A percentile compares a stretch with the other conserved stretches of the same genome.
Evolutionary conservation across 805 yeast species (phyloP).

Genomic region (Kazachstania psychrophila): DNA sequence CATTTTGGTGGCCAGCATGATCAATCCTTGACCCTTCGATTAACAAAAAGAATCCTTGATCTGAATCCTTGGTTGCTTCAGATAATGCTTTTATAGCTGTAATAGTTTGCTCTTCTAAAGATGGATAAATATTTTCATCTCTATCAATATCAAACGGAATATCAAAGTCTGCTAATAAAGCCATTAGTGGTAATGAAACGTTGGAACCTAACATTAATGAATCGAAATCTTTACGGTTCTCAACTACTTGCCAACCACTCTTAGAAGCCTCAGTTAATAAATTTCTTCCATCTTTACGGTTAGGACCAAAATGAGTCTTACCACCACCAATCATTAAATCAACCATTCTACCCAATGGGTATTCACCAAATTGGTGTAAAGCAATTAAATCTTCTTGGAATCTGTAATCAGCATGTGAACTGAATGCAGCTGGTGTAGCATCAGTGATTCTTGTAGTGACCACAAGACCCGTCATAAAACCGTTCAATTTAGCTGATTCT

Average conservation of each 20-base stretch:
- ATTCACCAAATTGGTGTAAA: conserved; percentile 73
- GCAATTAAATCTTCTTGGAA: conserved; percentile 80
- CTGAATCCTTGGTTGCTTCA: conserved; percentile 60
- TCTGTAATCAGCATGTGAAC: conserved; percentile 69
- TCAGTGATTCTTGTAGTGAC: conserved; percentile 90
- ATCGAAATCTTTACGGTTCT: conserved; percentile 52
- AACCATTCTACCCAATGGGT: conserved; percentile 68
- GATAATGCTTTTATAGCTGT: conserved; percentile 65
- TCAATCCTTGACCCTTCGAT: conserved; percentile 92
- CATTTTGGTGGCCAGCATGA: conserved; percentile 91
- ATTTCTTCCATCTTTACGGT: conserved; percentile 57
- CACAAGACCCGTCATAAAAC: conserved; percentile 79
- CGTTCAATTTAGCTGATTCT: conserved; percentile 77
- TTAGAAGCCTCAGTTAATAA: conserved; percentile 53
- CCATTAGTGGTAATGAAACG: conserved; percentile 67
- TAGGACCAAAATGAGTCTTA: conserved; percentile 69
- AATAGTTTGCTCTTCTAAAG: conserved; percentile 66
- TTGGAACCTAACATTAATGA: conserved; percentile 45
- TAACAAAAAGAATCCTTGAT: conserved; percentile 75
- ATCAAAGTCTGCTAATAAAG: conserved; percentile 64
- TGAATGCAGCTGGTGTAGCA: conserved; percentile 90
- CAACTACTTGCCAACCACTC: conserved; percentile 62
- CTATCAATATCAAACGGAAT: conserved; percentile 83
- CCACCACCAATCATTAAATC: conserved; percentile 91
- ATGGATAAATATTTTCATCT: conserved; percentile 51